A percentile compares a stretch with the other conserved stretches of the same genome.
Conservation (phyloP, 495 filamentous ascomycete genomes). For the Schizothecium vesticola region DNA sequence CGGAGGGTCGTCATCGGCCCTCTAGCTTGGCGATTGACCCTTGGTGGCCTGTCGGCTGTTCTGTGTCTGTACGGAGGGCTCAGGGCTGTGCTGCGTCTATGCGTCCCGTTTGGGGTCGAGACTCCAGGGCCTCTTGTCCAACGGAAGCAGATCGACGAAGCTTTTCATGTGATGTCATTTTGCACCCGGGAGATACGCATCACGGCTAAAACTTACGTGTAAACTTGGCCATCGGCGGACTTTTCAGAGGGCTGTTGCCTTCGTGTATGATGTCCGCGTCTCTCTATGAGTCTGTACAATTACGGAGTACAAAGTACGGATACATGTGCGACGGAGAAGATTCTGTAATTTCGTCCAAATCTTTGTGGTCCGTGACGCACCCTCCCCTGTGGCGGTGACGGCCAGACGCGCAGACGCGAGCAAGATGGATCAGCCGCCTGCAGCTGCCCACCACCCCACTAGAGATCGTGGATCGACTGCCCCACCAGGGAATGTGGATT, state of each 20-base stretch:
- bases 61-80: neutral
- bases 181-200: neutral
- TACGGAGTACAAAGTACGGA: neutral
- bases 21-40: no score
- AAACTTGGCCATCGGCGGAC: neutral
- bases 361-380: neutral
- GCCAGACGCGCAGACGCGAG: neutral
- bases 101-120: neutral
- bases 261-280: neutral
- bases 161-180: neutral
- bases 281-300: neutral
- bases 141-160: neutral
- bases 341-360: neutral
- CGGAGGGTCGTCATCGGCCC: neutral
- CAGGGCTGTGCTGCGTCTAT: neutral
- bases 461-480: neutral
- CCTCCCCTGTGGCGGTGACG: neutral
- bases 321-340: neutral
- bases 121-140: neutral
- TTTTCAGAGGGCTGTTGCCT: neutral
- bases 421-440: neutral
- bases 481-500: neutral
- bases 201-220: neutral
- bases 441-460: neutral
- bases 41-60: neutral